A percentile compares a stretch with the other conserved stretches of the same genome.
phyloP scores from a whole-genome alignment of 371 early-diverging fungal species.

The Actinomortierella wolfii region DNA sequence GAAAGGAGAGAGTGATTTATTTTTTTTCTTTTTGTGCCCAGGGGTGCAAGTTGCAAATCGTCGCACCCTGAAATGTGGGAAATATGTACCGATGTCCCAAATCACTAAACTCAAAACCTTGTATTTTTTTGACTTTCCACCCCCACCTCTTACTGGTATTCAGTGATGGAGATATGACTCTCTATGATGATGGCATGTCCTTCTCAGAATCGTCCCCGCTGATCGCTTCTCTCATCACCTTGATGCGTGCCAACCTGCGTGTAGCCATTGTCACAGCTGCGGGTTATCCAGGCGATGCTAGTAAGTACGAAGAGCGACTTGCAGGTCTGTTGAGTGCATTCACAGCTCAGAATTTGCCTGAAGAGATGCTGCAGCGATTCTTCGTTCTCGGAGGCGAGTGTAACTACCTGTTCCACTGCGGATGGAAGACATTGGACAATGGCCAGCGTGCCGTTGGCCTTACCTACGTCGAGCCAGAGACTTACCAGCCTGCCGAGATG shows the following conservation, averaged over 20 bases:
- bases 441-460: slow-evolving; percentile 54
- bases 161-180: slow-evolving; percentile 88
- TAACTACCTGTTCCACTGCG: slow-evolving; percentile 79
- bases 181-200: slow-evolving; percentile 84
- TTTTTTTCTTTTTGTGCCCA: no score
- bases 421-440: slow-evolving; percentile 36
- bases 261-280: slow-evolving; percentile 90
- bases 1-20: no score
- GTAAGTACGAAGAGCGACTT: slow-evolving; percentile 72
- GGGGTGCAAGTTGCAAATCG: no score
- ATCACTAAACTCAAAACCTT: not conserved
- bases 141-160: not conserved
- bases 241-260: slow-evolving; percentile 61
- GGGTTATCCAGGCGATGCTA: slow-evolving; percentile 72
- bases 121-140: slow-evolving; percentile 2
- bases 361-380: slow-evolving; percentile 58
- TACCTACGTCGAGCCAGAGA: slow-evolving; percentile 61
- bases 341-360: slow-evolving; percentile 48
- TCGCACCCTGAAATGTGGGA: no score
- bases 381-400: slow-evolving; percentile 82
- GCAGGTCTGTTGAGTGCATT: slow-evolving; percentile 73
- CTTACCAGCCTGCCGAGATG: slow-evolving; percentile 51
- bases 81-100: not conserved
- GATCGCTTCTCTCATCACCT: slow-evolving; percentile 58
- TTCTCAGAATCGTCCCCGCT: slow-evolving; percentile 69